Conservation (phyloP, 2,329 filamentous ascomycete species). For the Aureobasidium pullulans region DNA sequence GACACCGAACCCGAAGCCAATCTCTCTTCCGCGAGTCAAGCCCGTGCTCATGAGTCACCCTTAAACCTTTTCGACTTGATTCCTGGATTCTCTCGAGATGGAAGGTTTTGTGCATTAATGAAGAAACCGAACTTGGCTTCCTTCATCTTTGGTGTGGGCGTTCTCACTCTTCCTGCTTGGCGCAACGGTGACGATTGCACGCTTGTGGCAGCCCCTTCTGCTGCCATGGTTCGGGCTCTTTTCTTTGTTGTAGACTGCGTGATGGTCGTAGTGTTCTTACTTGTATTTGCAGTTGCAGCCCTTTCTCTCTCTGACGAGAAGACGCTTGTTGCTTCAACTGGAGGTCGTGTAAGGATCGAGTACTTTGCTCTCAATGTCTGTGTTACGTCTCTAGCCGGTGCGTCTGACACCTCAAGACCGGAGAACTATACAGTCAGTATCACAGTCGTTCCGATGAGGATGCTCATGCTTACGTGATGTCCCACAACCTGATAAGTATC, state of each 20-base stretch:
- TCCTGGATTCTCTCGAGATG: not conserved
- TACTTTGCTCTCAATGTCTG: not conserved
- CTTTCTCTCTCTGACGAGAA: not conserved
- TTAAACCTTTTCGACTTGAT: conserved; percentile 7
- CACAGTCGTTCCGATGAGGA: not conserved
- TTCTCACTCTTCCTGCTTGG: not conserved
- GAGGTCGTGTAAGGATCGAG: not conserved
- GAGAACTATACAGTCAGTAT: conserved; percentile 3
- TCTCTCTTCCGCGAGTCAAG: not conserved
- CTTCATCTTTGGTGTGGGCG: not conserved
- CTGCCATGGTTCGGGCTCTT: not conserved
- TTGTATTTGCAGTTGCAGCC: not conserved
- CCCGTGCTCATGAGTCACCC: not conserved
- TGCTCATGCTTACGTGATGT: not conserved
- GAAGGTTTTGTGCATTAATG: not conserved
- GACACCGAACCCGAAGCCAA: not conserved
- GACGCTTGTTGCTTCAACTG: not conserved
- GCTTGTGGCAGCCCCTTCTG: not conserved
- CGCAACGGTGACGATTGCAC: not conserved
- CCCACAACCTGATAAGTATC: not conserved
- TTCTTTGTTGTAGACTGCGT: not conserved
- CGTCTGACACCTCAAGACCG: not conserved
- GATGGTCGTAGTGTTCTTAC: not conserved
- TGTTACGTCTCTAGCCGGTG: not conserved
- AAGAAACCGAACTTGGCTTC: not conserved